Base-by-base conservation (phyloP, 345 rosid species). In the Combretum micranthum region DNA sequence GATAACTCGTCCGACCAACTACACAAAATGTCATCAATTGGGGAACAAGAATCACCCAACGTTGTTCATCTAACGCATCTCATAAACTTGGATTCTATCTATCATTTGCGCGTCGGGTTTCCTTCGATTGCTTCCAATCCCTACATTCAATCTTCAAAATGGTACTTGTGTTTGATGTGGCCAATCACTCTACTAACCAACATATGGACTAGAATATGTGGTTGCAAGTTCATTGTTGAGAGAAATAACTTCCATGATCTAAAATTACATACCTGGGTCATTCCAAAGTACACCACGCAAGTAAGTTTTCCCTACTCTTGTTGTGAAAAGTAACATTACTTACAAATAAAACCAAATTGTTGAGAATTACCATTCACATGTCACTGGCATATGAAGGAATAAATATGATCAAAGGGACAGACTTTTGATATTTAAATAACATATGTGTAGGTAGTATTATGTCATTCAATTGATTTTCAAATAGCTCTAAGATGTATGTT, bases 31-130 rank as follows among this genome's bases (percentile, higher is more conserved):
- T 59, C 70, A 12, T 20, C 5, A 5, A 11, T 4, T 44, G 76
- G 77, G 56, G 55, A 60, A 17, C 87, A 77, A 46, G 96, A 85
- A 25, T 52, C 18, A 11, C 80, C 84, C 1, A 80, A 85, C 32
- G 86, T 85, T 11, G 86, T 88, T 39, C 81, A 88, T 25, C 57
- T 88, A 3, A 80, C 84, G 10, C 92, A 88, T 63, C 44, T 88
- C 3, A 83, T 87, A 6, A 79, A 80, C 0, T 84, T 76, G 0
- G 77, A 85, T 16, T 81, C 91, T n/a, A 65, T 87, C 50, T 84
- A 87, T 52, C 89, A 82, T 57, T 64, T 75, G 11, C 83, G 75
- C 1, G 53, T 87, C 3, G 92, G 89, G 37, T 69, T 85, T 50
- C 77, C 90, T 10, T 69, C 65, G 49, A 63, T 82, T 39, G 92